These are phyloP conservation scores for Podospora anserina DNA, from an alignment of 495 filamentous ascomycete genomes.

Conservation along the genomic window DNA sequence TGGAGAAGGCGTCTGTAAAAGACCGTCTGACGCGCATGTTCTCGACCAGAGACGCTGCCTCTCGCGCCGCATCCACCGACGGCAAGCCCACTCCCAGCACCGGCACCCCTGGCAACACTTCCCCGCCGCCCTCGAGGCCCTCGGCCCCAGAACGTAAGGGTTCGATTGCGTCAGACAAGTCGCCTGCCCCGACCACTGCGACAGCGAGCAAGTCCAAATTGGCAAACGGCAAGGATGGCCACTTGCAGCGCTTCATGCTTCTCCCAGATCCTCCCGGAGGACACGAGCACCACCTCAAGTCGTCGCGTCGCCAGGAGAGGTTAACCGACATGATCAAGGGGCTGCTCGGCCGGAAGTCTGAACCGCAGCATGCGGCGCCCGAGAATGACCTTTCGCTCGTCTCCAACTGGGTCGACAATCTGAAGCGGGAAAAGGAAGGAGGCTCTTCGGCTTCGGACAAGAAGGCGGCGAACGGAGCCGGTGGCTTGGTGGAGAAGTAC, in stretches of 20 bases:
- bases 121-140: slow-evolving; percentile 24
- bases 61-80: slow-evolving; percentile 23
- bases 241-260: slow-evolving; percentile 43
- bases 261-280: slow-evolving; percentile 50
- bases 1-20: slow-evolving; percentile 48
- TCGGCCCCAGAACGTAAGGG: slow-evolving; percentile 29
- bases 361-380: slow-evolving; percentile 55
- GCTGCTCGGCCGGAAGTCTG: slow-evolving; percentile 68
- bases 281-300: slow-evolving; percentile 84
- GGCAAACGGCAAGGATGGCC: slow-evolving; percentile 28
- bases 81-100: slow-evolving; percentile 19
- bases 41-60: slow-evolving; percentile 44
- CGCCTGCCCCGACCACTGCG: slow-evolving; percentile 14
- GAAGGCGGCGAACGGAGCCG: slow-evolving; percentile 73
- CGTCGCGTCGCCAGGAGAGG: slow-evolving; percentile 88
- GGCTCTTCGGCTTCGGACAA: slow-evolving; percentile 60
- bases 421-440: slow-evolving; percentile 76
- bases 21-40: slow-evolving; percentile 51
- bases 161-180: slow-evolving; percentile 30
- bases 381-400: slow-evolving; percentile 89
- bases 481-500: slow-evolving; percentile 90
- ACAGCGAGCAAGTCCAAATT: slow-evolving; percentile 21
- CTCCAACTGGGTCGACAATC: slow-evolving; percentile 92
- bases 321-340: slow-evolving; percentile 86
- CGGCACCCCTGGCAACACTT: slow-evolving; percentile 10